A percentile compares a stretch with the other conserved stretches of the same genome.
Conservation (phyloP, 2,329 filamentous ascomycete species). For the Trichophyton simii region DNA sequence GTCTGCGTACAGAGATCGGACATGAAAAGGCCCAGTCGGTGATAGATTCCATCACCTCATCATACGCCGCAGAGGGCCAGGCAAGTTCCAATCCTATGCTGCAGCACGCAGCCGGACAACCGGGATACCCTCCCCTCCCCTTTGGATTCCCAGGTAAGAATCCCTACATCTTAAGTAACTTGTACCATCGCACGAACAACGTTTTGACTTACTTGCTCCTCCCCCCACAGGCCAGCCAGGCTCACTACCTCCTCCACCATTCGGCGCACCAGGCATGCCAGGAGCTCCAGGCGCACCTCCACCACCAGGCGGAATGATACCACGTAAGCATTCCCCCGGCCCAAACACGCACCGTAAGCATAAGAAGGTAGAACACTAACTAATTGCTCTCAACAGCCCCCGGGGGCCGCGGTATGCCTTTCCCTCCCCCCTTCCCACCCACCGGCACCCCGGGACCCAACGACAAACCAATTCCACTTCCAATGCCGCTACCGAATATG, state of each 20-base stretch:
- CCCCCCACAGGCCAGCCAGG: constrained; percentile 21
- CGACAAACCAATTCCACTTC: constrained; percentile 18
- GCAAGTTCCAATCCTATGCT: constrained; percentile 75
- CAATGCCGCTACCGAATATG: constrained; percentile 26
- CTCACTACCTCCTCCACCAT: constrained; percentile 46
- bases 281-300: constrained; percentile 26
- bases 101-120: constrained; percentile 42
- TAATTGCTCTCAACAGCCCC: constrained; percentile 33
- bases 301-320: constrained; percentile 27
- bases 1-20: constrained; percentile 60
- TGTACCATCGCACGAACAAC: not conserved
- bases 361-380: constrained; percentile 6
- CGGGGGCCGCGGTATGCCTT: constrained; percentile 41
- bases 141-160: constrained; percentile 52
- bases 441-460: constrained; percentile 28
- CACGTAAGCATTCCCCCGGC: constrained; percentile 39
- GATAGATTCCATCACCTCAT: constrained; percentile 93
- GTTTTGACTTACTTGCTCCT: not conserved
- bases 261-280: constrained; percentile 40
- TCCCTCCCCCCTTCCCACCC: constrained; percentile 40
- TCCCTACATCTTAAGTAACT: constrained; percentile 13
- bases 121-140: constrained; percentile 35
- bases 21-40: constrained; percentile 97
- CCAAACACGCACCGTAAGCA: not conserved
- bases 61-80: constrained; percentile 89